Evolutionary conservation across 352 stramenopile genomes (phyloP), one percentile per base, ranked within the genome.

Genomic region (Thalassiosira livingstoniorum): DNA sequence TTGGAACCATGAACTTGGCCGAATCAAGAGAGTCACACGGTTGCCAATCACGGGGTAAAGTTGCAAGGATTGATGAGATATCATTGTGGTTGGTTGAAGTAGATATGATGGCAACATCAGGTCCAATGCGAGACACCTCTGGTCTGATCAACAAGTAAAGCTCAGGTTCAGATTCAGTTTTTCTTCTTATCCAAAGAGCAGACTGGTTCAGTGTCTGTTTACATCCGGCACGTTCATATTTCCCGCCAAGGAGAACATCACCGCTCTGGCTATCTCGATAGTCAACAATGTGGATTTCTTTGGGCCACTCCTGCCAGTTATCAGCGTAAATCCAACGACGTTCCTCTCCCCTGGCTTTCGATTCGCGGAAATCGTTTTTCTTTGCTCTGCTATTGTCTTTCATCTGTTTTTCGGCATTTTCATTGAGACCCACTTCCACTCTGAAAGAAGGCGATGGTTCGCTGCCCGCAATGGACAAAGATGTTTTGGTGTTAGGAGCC

Each of bases 271-370:
- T 47, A 21, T 58, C 43, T 54, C 68, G 2, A 4, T 37, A 32
- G 34, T 54, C 58, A 27, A 61, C 32, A 37, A 89, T 70, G 13
- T 23, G 60, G 15, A 93, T 77, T 64, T 57, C 69, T 39, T 69
- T 25, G 31, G 88, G 88, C 86, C 86, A 93, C 11, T 78, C 78
- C 37, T 90, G 79, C 86, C 86, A 93, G 35, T 87, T 86, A 4
- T 87, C 57, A 5, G 78, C 53, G 35, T 91, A 92, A 37, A 81
- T 15, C 82, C 84, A 92, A 23, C 87, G 70, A 21, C 82, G 60
- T 35, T 78, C 51, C 60, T 90, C 85, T 0, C 75, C 75, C 35
- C n/a, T n/a, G 23, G 53, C 23, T 63, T 80, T 77, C 0, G 80
- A 42, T 43, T 18, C 21, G 0, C 66, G 31, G 60, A 88, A 86